A percentile compares a stretch with the other conserved stretches of the same genome.
Conservation (phyloP, 192 early-diverging fungal species). For the Podila verticillata region DNA sequence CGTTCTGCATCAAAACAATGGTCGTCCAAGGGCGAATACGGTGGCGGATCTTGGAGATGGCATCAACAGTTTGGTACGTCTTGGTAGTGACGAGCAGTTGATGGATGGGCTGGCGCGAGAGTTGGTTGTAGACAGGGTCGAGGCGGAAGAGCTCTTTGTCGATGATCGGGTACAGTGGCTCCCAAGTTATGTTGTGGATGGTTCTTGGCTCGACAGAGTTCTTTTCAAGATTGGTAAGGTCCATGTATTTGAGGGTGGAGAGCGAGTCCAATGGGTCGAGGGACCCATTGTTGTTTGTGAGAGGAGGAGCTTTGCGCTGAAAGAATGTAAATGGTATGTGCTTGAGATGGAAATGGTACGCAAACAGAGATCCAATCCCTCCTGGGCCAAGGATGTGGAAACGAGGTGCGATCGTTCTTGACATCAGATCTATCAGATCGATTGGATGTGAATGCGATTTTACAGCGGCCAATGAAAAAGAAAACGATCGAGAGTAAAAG, state of each 20-base stretch:
- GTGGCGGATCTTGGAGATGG: conserved; percentile 56
- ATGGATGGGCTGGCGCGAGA: conserved; percentile 54
- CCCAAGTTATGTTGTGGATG: conserved; percentile 51
- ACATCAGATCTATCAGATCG: neutral
- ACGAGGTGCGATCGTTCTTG: conserved; percentile 12
- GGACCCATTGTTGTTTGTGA: neutral
- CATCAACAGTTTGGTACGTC: conserved; percentile 66
- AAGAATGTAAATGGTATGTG: conserved; percentile 65
- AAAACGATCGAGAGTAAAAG: too few species aligned
- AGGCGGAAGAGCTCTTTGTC: conserved; percentile 18
- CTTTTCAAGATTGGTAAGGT: conserved; percentile 10
- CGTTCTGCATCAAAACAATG: conserved; percentile 74
- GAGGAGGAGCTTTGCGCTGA: conserved; percentile 59
- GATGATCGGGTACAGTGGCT: conserved; percentile 23
- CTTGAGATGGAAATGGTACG: conserved; percentile 61
- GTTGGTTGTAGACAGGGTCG: conserved; percentile 38
- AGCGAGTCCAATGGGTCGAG: conserved; percentile 5
- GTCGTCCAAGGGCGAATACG: conserved; percentile 61
- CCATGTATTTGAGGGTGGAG: conserved; percentile 50
- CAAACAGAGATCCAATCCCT: conserved; percentile 74
- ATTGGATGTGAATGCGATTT: too few species aligned
- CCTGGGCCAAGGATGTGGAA: conserved; percentile 75
- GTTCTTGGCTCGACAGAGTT: conserved; percentile 33
- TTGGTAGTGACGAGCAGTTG: conserved; percentile 72
- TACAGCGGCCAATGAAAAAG: too few species aligned